Evolutionary conservation across 371 early-diverging fungal species (phyloP).

Genomic region (Umbelopsis sp.): DNA sequence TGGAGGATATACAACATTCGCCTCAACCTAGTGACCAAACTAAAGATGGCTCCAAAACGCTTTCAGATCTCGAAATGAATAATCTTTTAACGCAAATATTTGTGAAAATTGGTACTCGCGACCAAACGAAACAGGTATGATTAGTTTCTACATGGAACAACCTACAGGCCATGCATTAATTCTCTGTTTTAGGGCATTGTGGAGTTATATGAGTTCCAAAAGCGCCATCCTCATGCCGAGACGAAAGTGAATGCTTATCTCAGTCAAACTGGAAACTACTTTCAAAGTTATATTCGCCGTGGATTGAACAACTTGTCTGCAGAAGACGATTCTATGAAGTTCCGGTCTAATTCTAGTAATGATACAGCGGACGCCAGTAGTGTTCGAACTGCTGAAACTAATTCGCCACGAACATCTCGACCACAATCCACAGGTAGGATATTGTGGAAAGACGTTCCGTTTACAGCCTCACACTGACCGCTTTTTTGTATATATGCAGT

Average conservation of each 20-base stretch:
- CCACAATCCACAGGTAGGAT: conserved; percentile 23
- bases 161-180: not conserved
- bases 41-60: conserved; percentile 8
- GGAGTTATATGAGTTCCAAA: conserved; percentile 79
- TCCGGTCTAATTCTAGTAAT: not conserved
- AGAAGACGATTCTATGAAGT: conserved; percentile 51
- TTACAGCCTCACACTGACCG: too few species aligned
- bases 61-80: conserved; percentile 59
- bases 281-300: conserved; percentile 81
- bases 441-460: too few species aligned
- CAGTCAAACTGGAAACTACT: conserved; percentile 68
- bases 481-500: not conserved
- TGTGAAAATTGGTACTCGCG: conserved; percentile 72
- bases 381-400: conserved; percentile 2
- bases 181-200: conserved; percentile 60
- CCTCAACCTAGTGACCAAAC: not conserved
- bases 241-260: conserved; percentile 64
- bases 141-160: conserved; percentile 6
- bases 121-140: conserved; percentile 69
- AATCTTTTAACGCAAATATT: conserved; percentile 70
- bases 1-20: not conserved
- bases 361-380: conserved; percentile 5
- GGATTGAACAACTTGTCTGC: conserved; percentile 65
- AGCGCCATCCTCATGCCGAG: conserved; percentile 67
- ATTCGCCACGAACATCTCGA: conserved; percentile 12